Base-by-base conservation (phyloP, 2,329 filamentous ascomycete genomes). In the Daldinia eschscholtzii region DNA sequence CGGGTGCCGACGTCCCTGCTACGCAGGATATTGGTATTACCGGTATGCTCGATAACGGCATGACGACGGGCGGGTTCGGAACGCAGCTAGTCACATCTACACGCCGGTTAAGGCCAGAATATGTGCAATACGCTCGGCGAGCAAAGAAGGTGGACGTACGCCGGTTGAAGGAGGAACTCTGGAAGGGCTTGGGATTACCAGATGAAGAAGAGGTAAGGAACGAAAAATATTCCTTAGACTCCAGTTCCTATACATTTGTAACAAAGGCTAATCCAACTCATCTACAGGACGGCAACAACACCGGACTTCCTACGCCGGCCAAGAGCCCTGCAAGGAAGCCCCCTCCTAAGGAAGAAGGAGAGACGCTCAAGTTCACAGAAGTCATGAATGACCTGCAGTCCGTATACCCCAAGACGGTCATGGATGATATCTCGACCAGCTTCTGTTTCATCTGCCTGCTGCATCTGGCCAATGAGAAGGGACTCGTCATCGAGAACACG, bases 361-460 rank as follows among this genome's bases (percentile, higher is more conserved):
- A 81, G 9, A 82, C 81, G 3, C 86, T 98, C 72, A 94, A 92
- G 75, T 99, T 99, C 81, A 98, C 94, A 0, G 85, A 91, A 20
- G 90, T 99, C 67, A 97, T 99, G 89, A 97, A 97, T 78, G 91
- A 91, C 69, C 83, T 99, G 53, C 92, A 97, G 78, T 82, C 86
- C 4, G 93, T 97, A 6, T 99, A 99, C 77, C 91, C 94, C 10
- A 92, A 93, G 79, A 87, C 92, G 73, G 89, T 90, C 67, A 93
- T 99, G 89, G 90, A 92, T 68, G 96, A 99, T 80, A 98, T 99
- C 76, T 97, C 94, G 39, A 99, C 96, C 0, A 97, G 88, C 70
- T 91, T 83, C 81, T 97, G 96, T 79, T 99, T 98, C 82, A 99
- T 99, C 76, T 97, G 93, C 75, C 82, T 97, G 65, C 83, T 98